A percentile compares a stretch with the other conserved stretches of the same genome.
phyloP scores from a whole-genome alignment of 768 basidiomycete species.

The Boletus pseudopeckii region DNA sequence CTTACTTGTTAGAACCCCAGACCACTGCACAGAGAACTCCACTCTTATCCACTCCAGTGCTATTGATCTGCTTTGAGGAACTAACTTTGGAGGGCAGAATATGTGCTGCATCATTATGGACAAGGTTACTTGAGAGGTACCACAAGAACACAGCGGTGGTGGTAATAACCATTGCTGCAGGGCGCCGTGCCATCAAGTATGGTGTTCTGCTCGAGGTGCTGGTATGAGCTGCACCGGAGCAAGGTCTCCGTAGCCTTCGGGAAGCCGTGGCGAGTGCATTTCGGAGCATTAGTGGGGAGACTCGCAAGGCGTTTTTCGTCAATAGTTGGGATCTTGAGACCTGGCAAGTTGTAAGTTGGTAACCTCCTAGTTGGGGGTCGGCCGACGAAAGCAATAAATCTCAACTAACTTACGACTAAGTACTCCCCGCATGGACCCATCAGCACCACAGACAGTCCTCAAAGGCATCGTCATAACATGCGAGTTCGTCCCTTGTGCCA shows the following conservation, averaged over 20 bases:
- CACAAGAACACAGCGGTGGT: constrained; percentile 34
- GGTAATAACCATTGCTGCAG: constrained; percentile 17
- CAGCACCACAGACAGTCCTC: constrained; percentile 43
- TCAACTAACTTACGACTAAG: not conserved
- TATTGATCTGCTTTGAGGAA: constrained; percentile 11
- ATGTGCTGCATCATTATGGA: constrained; percentile 36
- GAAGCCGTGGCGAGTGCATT: constrained; percentile 4
- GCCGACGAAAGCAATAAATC: not conserved
- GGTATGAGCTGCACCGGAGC: constrained; percentile 8
- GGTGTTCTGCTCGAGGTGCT: not conserved
- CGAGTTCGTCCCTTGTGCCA: constrained; percentile 59
- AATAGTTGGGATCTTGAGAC: too few species aligned
- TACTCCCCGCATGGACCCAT: constrained; percentile 25
- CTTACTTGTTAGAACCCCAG: constrained; percentile 77
- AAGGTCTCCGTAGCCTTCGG: not conserved
- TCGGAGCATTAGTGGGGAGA: constrained; percentile 13
- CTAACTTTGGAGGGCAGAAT: constrained; percentile 3
- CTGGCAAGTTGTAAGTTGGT: not conserved
- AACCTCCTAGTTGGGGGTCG: constrained; percentile 2
- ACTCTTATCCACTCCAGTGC: constrained; percentile 24
- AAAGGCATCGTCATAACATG: constrained; percentile 66
- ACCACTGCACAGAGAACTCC: constrained; percentile 47
- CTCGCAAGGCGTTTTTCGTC: not conserved
- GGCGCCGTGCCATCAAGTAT: constrained; percentile 3
- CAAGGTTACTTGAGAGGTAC: constrained; percentile 34